These are phyloP conservation scores for Rhodofomes roseus DNA, from an alignment of 1,284 basidiomycete species.

Conservation along the genomic window DNA sequence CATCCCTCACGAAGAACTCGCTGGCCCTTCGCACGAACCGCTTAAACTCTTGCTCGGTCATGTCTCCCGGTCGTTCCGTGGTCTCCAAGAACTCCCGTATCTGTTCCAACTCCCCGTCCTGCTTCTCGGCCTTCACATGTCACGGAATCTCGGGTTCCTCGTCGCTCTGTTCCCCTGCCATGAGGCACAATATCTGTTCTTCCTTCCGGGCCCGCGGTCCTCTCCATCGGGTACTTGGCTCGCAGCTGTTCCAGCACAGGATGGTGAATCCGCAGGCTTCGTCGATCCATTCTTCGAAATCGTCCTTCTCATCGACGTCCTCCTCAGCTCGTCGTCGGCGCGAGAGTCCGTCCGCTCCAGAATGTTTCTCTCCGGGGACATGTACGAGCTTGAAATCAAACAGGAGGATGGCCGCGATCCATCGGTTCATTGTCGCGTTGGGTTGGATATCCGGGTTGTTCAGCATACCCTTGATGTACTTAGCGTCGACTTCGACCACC, in stretches of 20 bases:
- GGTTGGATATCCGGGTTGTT: constrained; percentile 29
- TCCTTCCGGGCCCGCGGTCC: no score
- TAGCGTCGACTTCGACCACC: constrained; percentile 32
- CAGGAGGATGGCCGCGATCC: constrained; percentile 33
- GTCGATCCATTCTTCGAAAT: background rate
- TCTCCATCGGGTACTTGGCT: no score
- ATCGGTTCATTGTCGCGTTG: constrained; percentile 33
- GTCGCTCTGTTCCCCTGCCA: no score
- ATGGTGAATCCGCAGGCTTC: background rate
- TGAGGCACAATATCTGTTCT: no score
- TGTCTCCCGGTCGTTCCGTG: background rate
- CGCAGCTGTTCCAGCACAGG: no score
- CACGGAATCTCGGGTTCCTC: no score
- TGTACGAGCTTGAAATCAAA: constrained; percentile 33
- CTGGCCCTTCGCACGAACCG: background rate
- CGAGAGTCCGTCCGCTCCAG: constrained; percentile 14
- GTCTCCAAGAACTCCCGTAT: background rate
- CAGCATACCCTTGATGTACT: constrained; percentile 20
- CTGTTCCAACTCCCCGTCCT: background rate
- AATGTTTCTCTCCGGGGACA: constrained; percentile 17
- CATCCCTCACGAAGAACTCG: background rate
- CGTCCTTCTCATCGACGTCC: background rate
- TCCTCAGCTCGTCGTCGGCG: background rate
- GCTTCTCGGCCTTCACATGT: no score
- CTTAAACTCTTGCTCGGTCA: background rate